phyloP scores from a whole-genome alignment of 208 protist species.

The Zelonia costaricensis region DNA sequence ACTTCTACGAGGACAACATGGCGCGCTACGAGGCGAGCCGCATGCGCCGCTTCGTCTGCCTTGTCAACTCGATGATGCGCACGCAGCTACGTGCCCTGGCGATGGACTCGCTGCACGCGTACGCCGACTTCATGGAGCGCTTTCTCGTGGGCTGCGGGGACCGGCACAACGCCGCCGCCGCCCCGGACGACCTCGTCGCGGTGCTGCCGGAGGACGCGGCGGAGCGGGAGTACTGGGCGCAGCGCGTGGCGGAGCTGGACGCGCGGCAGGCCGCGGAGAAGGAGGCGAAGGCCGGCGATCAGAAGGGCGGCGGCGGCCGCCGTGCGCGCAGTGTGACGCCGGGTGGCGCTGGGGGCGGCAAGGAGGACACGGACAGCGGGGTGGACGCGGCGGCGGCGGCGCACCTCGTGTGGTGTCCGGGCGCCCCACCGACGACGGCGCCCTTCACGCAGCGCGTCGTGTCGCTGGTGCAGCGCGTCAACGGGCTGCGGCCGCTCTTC shows the following conservation, averaged over 20 bases:
- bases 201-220: conserved; percentile 68
- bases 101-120: conserved; percentile 76
- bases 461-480: conserved; percentile 64
- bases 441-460: conserved; percentile 78
- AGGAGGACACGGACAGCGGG: conserved; percentile 12
- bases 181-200: conserved; percentile 21
- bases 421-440: conserved; percentile 39
- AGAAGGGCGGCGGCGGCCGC: conserved; percentile 28
- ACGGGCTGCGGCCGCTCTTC: conserved; percentile 86
- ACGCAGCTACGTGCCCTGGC: conserved; percentile 85
- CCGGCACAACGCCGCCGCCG: conserved; percentile 2
- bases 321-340: conserved; percentile 26
- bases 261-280: conserved; percentile 9
- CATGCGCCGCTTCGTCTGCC: conserved; percentile 89
- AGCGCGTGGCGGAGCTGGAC: conserved; percentile 31
- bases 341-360: conserved; percentile 2
- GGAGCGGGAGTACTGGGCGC: conserved; percentile 71
- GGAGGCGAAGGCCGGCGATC: conserved; percentile 11
- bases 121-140: conserved; percentile 66
- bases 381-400: conserved; percentile 12
- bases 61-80: conserved; percentile 93
- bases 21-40: conserved; percentile 78
- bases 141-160: conserved; percentile 39
- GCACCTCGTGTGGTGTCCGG: conserved; percentile 67
- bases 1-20: conserved; percentile 94